Conservation (phyloP, 257 asterid genomes). For the Leptodermis oblonga region DNA sequence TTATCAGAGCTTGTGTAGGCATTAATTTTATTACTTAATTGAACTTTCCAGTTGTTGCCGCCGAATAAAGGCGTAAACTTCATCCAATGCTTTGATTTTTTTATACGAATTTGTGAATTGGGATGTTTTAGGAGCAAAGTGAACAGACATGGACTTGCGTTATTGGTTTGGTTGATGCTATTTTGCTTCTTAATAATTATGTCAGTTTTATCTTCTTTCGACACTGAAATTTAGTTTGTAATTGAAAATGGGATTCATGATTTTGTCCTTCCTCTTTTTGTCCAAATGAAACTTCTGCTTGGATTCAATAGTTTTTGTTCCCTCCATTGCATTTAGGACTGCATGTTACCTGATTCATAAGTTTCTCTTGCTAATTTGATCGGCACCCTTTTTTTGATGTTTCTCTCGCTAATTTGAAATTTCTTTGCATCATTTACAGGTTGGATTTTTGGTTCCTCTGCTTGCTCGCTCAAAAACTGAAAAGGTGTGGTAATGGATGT, state of each 20-base stretch:
- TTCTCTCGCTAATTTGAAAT: no score
- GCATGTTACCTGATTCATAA: no score
- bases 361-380: no score
- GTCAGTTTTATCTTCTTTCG: slow-evolving; percentile 15
- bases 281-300: no score
- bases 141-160: not conserved
- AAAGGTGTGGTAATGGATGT: no score
- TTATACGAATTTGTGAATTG: not conserved
- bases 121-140: not conserved
- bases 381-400: no score
- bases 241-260: slow-evolving; percentile 26
- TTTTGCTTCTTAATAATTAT: not conserved
- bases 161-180: not conserved
- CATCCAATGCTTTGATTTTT: not conserved
- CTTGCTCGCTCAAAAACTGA: no score
- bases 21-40: not conserved
- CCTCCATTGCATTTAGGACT: no score
- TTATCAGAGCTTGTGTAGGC: not conserved
- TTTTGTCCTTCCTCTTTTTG: no score
- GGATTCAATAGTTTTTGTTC: no score
- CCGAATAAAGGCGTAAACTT: not conserved
- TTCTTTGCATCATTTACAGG: no score
- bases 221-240: slow-evolving; percentile 13
- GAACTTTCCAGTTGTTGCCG: not conserved
- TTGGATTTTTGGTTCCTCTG: no score